Evolutionary conservation across 78 protist species (phyloP).

Genomic region (Neovahlkampfia damariscottae): DNA sequence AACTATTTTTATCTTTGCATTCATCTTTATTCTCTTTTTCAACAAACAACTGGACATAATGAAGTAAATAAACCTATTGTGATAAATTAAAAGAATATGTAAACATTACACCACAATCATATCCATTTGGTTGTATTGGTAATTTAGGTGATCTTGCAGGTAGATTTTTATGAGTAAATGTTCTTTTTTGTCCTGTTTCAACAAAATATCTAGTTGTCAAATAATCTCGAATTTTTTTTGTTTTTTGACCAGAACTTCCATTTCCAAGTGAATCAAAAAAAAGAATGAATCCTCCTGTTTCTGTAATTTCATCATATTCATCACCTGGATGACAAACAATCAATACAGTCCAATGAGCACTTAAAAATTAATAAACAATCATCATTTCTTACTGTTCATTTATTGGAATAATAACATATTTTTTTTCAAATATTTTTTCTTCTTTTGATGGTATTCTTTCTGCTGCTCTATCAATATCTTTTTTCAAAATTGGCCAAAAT

Average conservation of each 20-base stretch:
- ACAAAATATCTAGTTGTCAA: background rate
- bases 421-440: background rate
- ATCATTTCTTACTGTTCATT: background rate
- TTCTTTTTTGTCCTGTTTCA: background rate
- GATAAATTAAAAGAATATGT: no score
- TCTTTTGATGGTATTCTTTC: background rate
- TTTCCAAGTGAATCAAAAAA: background rate
- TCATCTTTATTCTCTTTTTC: background rate
- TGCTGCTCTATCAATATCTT: background rate
- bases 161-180: background rate
- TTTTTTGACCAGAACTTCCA: background rate
- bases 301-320: background rate
- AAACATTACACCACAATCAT: background rate
- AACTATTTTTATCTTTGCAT: no score
- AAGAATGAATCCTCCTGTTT: background rate
- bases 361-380: no score
- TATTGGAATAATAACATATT: background rate
- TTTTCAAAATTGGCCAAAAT: background rate
- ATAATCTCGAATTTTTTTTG: no score
- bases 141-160: background rate
- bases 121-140: background rate
- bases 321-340: background rate
- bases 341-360: background rate
- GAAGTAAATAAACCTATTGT: no score
- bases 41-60: background rate